Evolutionary conservation across 345 rosid species (phyloP).

Genomic region (Citrus medica): DNA sequence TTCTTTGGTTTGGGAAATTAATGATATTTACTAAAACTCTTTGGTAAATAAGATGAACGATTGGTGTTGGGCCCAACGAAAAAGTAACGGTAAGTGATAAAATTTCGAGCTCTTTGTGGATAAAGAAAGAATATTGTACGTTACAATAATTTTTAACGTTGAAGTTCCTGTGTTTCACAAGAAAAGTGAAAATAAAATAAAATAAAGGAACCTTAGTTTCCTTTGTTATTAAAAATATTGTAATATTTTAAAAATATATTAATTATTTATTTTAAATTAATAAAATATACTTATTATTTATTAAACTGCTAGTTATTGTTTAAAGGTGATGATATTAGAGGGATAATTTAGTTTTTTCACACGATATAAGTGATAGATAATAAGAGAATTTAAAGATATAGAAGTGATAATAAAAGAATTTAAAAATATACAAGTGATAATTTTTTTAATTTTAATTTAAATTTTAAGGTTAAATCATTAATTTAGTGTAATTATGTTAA

Average conservation of each 20-base stretch:
- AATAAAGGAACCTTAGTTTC: neutral
- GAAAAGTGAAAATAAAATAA: neutral
- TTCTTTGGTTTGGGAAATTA: neutral
- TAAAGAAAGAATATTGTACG: slow-evolving; percentile 8
- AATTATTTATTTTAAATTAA: rapidly evolving
- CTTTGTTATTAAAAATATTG: rapidly evolving
- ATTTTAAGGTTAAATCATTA: rapidly evolving
- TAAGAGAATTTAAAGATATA: rapidly evolving
- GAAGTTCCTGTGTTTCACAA: neutral
- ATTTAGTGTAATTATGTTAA: rapidly evolving
- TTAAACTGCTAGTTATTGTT: rapidly evolving
- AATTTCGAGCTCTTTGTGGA: slow-evolving; percentile 3
- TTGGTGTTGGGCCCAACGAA: neutral
- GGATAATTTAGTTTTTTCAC: rapidly evolving
- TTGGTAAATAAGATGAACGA: neutral
- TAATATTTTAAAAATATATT: rapidly evolving
- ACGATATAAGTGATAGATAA: no score
- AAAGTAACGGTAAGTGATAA: neutral
- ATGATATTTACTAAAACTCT: no score
- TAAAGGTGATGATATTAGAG: rapidly evolving
- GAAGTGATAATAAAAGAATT: no score
- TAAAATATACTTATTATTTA: rapidly evolving
- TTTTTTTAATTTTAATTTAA: no score
- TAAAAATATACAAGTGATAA: rapidly evolving
- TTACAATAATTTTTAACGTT: neutral